Percentiles rank a stretch among this genome's conserved stretches.
These are phyloP conservation scores for Globisporangium parvum DNA, from an alignment of 352 stramenopile genomes.

Conservation along the genomic window DNA sequence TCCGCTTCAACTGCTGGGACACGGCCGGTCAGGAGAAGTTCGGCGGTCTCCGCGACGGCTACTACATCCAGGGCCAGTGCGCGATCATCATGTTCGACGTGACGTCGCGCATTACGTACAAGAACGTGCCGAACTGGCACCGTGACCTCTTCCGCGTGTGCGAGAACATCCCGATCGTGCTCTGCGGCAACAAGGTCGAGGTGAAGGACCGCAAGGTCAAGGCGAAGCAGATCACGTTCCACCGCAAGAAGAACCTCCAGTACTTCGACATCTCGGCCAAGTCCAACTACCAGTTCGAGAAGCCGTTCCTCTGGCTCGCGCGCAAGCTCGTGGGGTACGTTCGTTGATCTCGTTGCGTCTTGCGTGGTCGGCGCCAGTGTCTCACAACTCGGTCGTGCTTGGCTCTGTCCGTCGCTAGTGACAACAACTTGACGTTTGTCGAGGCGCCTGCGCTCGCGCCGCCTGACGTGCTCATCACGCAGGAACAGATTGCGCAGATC, in stretches of 20 bases:
- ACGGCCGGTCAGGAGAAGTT: constrained; percentile 99
- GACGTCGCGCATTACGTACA: constrained; percentile 99
- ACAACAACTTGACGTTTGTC: constrained; percentile 98
- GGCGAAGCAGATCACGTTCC: constrained; percentile 99
- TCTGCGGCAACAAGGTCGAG: constrained; percentile 99
- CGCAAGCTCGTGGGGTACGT: constrained; percentile 96
- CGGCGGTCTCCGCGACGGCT: constrained; percentile 92
- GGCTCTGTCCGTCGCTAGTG: constrained; percentile 31
- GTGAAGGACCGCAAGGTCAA: constrained; percentile 99
- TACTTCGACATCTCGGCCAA: constrained; percentile 99
- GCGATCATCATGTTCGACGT: constrained; percentile 99
- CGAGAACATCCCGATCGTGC: constrained; percentile 99
- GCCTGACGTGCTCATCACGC: constrained; percentile 95
- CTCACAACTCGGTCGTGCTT: constrained; percentile 5
- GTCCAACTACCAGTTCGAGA: constrained; percentile 99
- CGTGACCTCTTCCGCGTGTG: constrained; percentile 98
- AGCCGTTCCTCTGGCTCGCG: constrained; percentile 99
- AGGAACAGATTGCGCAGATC: constrained; percentile 90
- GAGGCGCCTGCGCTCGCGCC: constrained; percentile 95
- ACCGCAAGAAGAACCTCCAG: constrained; percentile 99
- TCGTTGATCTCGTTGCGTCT: background rate
- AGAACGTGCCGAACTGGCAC: constrained; percentile 99
- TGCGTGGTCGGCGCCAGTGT: background rate
- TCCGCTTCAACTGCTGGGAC: constrained; percentile 99
- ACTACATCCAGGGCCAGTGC: constrained; percentile 99